phyloP scores from a whole-genome alignment of 306 rosid genomes.

The Prunus armeniaca region DNA sequence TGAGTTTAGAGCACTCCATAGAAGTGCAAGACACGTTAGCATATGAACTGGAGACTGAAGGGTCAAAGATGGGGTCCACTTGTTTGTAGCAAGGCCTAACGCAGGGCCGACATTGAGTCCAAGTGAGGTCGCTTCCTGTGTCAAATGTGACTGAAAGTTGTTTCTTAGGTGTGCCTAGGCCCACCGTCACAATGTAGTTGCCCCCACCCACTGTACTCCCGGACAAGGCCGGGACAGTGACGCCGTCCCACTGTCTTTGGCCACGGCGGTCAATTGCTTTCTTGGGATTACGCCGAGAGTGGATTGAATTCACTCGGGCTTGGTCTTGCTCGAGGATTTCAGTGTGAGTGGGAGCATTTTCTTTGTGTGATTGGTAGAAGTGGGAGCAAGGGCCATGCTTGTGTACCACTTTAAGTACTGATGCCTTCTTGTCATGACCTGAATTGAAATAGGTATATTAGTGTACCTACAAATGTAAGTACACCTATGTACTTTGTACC shows the following conservation, averaged over 20 bases:
- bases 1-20: conserved; percentile 38
- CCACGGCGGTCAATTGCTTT: background rate
- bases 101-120: conserved; percentile 79
- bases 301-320: conserved; percentile 42
- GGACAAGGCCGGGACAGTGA: conserved; percentile 15
- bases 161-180: conserved; percentile 21
- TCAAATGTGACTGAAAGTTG: conserved; percentile 18
- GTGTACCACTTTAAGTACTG: conserved; percentile 43
- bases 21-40: conserved; percentile 55
- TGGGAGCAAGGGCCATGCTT: conserved; percentile 59
- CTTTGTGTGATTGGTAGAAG: background rate
- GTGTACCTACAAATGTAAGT: background rate
- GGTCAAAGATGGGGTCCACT: conserved; percentile 43
- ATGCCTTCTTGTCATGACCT: conserved; percentile 31
- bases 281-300: conserved; percentile 22
- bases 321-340: conserved; percentile 38
- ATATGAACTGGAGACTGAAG: conserved; percentile 49
- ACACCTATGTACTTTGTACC: background rate
- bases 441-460: background rate
- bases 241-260: background rate
- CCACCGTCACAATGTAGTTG: conserved; percentile 24
- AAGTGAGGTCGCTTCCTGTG: conserved; percentile 28
- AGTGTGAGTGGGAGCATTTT: conserved; percentile 12
- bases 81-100: conserved; percentile 51
- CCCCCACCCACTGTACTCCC: conserved; percentile 3